These are phyloP conservation scores for Aspergillus hiratsukae DNA, from an alignment of 2,329 filamentous ascomycete genomes.

Conservation along the genomic window DNA sequence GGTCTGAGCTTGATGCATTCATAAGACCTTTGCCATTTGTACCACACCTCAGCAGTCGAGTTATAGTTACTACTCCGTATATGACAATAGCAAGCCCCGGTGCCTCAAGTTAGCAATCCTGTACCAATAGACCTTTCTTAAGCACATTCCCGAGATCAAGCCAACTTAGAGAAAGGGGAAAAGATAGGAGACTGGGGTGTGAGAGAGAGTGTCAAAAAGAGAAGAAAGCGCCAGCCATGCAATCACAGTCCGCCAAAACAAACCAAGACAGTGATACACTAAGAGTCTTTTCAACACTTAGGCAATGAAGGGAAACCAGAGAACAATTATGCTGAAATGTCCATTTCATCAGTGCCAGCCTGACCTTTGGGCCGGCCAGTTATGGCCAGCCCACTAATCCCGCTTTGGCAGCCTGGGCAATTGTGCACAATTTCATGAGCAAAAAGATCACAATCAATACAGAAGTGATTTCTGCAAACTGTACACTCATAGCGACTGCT, in stretches of 20 bases:
- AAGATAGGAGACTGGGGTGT: no score
- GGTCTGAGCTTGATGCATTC: no score
- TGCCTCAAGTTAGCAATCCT: background rate
- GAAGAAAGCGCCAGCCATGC: no score
- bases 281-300: no score
- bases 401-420: conserved; percentile 78
- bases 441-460: conserved; percentile 96
- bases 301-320: no score
- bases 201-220: no score
- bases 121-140: background rate
- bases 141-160: background rate
- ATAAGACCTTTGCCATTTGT: no score
- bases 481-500: conserved; percentile 84
- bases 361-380: conserved; percentile 7
- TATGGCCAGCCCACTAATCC: conserved; percentile 9
- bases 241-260: no score
- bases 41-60: no score
- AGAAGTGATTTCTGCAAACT: conserved; percentile 86
- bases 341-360: conserved; percentile 31
- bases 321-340: conserved; percentile 20
- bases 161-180: background rate
- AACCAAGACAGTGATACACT: no score
- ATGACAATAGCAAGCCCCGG: background rate
- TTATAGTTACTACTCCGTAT: no score
- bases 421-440: conserved; percentile 93